Percentiles rank a stretch among this genome's conserved stretches.
These are phyloP conservation scores for Russula foetens DNA, from an alignment of 768 basidiomycete species.

Conservation along the genomic window DNA sequence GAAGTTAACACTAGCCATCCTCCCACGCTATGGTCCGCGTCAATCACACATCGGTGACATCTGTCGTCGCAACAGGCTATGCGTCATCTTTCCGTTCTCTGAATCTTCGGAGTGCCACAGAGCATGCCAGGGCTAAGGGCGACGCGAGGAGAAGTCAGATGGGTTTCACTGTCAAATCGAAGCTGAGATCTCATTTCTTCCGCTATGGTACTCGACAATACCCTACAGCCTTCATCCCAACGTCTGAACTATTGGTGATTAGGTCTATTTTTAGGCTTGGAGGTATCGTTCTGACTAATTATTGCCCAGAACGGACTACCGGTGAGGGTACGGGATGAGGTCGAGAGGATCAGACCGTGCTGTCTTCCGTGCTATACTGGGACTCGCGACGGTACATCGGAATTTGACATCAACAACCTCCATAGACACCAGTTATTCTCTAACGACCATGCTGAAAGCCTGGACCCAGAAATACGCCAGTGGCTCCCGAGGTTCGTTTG, in stretches of 20 bases:
- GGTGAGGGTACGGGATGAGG: conserved; percentile 3
- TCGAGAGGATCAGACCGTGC: background rate
- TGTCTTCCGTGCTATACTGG: background rate
- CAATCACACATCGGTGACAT: background rate
- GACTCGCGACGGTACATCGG: background rate
- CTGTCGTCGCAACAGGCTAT: background rate
- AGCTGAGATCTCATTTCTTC: background rate
- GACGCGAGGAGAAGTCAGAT: background rate
- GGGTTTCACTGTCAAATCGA: background rate
- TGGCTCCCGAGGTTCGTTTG: conserved; percentile 10
- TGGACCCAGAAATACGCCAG: conserved; percentile 4
- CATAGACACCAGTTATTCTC: conserved; percentile 9
- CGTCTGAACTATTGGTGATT: background rate
- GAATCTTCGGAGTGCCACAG: background rate
- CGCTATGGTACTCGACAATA: background rate
- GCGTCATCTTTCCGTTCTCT: background rate
- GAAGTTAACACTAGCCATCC: background rate
- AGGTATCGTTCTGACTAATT: background rate
- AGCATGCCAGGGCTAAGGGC: background rate
- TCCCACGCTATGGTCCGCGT: background rate
- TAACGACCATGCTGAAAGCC: background rate
- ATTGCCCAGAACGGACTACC: background rate
- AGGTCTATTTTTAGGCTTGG: no score
- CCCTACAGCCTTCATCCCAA: background rate
- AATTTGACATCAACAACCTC: background rate